phyloP scores from a whole-genome alignment of 2,329 filamentous ascomycete species.

The Trichoderma atrobrunneum region DNA sequence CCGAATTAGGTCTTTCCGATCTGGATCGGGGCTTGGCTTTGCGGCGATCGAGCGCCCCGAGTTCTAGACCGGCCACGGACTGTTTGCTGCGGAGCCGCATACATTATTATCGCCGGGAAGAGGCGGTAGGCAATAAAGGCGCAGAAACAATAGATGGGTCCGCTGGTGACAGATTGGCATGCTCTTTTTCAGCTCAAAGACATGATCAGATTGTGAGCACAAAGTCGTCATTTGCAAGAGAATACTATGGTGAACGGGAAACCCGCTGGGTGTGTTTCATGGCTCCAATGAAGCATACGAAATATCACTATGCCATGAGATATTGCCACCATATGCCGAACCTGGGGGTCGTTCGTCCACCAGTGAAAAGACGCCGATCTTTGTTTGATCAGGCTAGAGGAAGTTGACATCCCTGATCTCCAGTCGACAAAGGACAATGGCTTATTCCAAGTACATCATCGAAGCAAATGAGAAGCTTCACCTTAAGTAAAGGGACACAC shows the following conservation, averaged over 20 bases:
- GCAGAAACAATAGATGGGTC: background rate
- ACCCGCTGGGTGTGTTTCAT: background rate
- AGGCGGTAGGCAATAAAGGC: background rate
- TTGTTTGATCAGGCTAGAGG: background rate
- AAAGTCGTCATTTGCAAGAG: background rate
- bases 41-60: background rate
- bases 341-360: too few relatives aligned
- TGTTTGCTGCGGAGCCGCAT: background rate
- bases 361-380: too few relatives aligned
- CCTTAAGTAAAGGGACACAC: background rate
- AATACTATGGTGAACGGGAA: background rate
- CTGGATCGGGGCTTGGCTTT: background rate
- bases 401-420: background rate
- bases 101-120: background rate
- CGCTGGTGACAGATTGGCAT: background rate
- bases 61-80: background rate
- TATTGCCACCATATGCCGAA: background rate
- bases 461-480: background rate
- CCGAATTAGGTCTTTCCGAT: too few relatives aligned
- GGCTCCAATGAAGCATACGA: background rate
- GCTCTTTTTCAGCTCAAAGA: background rate
- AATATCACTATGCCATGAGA: background rate
- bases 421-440: background rate
- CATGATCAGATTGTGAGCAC: background rate
- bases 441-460: background rate